Evolutionary conservation across 192 early-diverging fungal species (phyloP), one percentile per base, ranked within the genome.

Genomic region (Coemansia sp.): DNA sequence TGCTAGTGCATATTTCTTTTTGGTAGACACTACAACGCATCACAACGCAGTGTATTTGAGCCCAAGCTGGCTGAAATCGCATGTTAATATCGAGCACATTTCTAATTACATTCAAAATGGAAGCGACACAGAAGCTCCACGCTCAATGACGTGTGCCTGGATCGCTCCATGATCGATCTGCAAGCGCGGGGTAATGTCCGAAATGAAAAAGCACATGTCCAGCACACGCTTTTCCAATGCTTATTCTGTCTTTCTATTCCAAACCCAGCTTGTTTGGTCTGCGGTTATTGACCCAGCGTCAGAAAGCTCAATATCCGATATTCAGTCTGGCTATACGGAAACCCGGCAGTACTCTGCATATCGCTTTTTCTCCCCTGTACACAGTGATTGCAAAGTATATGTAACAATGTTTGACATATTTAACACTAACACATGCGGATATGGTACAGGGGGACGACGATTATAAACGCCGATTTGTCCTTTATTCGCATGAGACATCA

Each of bases 341-440:
- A 57, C 48, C 29, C 55, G 55, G 55, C 55, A 37, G 35, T 57
- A 37, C 17, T 57, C 5, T 57, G 55, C 55, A 57, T 57, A 57
- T 37, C 35, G 29, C 53, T 17, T 55, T 55, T 25, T 25, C n/a
- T 19, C 55, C 37, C n/a, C 9, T 57, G 10, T 15, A 5, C 19
- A 37, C 25, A 27, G 55, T 29, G 37, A 27, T 29, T 29, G 17
- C 15, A 57, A 8, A 57, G 15, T 37, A 9, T 19, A 17, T 57
- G 55, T 57, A 21, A 57, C 55, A 25, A 37, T 37, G 55, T 57
- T 57, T 57, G 55, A 57, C 25, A 21, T 19, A 37, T 21, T 23
- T 25, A 6, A 38, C 4, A 3, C 27, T 21, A 21, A 39, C n/a
- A 38, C 21, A 57, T 17, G 21, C 55, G 35, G 55, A 57, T 17